Conservation (phyloP, 208 protist genomes). For the Leishmania aethiopica region DNA sequence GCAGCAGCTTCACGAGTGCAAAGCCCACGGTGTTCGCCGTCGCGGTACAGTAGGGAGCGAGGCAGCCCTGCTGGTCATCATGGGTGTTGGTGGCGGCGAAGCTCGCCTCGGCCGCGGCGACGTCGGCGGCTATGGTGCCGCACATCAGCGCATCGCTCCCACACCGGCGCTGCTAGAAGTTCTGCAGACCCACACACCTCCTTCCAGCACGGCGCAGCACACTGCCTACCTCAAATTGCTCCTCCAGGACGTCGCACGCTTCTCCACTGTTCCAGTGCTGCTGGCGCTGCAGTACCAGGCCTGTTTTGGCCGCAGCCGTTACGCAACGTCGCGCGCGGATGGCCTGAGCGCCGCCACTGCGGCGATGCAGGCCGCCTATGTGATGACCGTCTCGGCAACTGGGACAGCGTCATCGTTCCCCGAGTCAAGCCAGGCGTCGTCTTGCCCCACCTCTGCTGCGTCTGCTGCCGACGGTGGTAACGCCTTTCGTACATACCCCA, state of each 20-base stretch:
- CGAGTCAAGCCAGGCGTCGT: neutral
- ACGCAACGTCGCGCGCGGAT: conserved; percentile 12
- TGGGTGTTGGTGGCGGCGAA: conserved; percentile 2
- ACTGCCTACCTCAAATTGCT: conserved; percentile 32
- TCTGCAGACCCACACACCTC: conserved; percentile 41
- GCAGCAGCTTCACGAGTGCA: conserved; percentile 1
- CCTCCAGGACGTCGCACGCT: conserved; percentile 33
- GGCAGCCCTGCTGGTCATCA: neutral
- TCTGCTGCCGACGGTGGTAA: neutral
- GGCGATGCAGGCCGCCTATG: conserved; percentile 21
- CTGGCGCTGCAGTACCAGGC: conserved; percentile 44
- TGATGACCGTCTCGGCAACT: conserved; percentile 9
- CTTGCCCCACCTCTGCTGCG: neutral
- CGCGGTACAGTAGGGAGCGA: no score
- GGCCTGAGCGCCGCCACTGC: conserved; percentile 4
- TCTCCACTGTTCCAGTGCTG: conserved; percentile 35
- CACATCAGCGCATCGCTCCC: conserved; percentile 31
- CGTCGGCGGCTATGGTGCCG: conserved; percentile 3
- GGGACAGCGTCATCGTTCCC: neutral
- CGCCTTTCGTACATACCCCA: neutral
- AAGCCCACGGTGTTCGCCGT: neutral
- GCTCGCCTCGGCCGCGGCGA: no score
- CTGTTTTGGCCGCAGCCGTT: conserved; percentile 21
- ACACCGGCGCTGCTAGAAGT: conserved; percentile 46
- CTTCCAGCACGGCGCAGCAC: conserved; percentile 30